Evolutionary conservation across 257 asterid genomes (phyloP).

Genomic region (Scutellaria baicalensis): DNA sequence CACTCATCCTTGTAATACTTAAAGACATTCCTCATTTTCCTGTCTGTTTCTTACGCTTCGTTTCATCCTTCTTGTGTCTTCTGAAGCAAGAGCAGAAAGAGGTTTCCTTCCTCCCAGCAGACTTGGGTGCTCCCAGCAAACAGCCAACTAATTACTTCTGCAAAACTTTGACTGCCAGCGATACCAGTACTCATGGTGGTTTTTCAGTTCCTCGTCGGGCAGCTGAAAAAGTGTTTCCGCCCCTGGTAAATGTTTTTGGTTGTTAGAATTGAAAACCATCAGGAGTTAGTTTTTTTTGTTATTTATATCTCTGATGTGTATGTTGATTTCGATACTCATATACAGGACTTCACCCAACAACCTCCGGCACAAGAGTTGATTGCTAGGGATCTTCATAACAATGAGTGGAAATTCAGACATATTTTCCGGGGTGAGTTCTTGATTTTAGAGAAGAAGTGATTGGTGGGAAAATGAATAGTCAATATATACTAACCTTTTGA

Average conservation of each 20-base stretch:
- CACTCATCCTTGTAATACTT: neutral
- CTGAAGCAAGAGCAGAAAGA: conserved; percentile 79
- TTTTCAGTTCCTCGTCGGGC: conserved; percentile 90
- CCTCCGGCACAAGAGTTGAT: conserved; percentile 86
- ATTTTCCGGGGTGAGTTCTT: conserved; percentile 62
- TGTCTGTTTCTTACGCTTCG: neutral
- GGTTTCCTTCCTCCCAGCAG: conserved; percentile 65
- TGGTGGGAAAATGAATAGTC: neutral
- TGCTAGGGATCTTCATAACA: conserved; percentile 74
- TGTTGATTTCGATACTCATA: neutral
- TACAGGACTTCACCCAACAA: conserved; percentile 67
- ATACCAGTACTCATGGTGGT: conserved; percentile 85
- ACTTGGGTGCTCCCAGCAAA: conserved; percentile 56
- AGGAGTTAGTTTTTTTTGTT: neutral
- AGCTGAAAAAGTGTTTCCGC: conserved; percentile 85
- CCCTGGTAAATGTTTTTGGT: conserved; percentile 35
- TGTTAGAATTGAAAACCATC: neutral
- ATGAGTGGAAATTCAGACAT: conserved; percentile 85
- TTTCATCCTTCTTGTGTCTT: neutral
- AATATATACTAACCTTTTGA: neutral
- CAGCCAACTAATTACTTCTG: conserved; percentile 86
- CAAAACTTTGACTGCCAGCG: conserved; percentile 77
- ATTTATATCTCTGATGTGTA: neutral
- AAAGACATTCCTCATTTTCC: neutral
- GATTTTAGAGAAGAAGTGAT: neutral